Percentiles rank a stretch among this genome's conserved stretches.
Evolutionary conservation across 2,329 filamentous ascomycete species (phyloP).

Genomic region (Raffaelea ambrosiae): DNA sequence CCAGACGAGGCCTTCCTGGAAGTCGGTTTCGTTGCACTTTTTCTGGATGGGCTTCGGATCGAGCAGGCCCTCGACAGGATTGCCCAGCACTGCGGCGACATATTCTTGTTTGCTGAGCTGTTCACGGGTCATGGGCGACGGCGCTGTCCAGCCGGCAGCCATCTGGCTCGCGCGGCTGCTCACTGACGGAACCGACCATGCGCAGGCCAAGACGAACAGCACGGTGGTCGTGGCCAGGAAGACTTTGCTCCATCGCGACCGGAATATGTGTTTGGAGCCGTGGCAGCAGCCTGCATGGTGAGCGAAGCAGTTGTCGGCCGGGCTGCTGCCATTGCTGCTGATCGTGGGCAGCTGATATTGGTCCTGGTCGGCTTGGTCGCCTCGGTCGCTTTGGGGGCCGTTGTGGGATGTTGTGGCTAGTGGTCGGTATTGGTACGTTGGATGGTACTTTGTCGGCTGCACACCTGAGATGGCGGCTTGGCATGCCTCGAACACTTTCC

Average conservation of each 20-base stretch:
- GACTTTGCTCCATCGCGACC: neutral
- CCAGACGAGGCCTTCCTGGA: slow-evolving; percentile 26
- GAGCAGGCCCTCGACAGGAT: slow-evolving; percentile 13
- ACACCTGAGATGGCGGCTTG: neutral
- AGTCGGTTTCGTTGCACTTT: slow-evolving; percentile 20
- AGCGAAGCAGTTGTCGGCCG: neutral
- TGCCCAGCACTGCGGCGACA: slow-evolving; percentile 10
- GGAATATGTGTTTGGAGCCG: too few species aligned
- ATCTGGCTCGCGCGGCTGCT: neutral
- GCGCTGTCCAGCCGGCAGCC: too few species aligned
- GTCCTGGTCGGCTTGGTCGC: too few species aligned
- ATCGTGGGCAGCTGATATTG: too few species aligned
- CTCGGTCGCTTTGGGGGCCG: neutral
- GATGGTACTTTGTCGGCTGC: neutral
- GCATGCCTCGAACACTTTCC: neutral
- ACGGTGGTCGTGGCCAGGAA: neutral
- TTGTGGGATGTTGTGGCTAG: neutral
- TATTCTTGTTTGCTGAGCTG: slow-evolving; percentile 9
- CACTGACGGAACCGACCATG: neutral
- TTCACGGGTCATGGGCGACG: neutral
- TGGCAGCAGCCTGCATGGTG: neutral
- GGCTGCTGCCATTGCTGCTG: neutral
- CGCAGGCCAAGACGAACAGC: neutral
- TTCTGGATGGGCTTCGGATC: slow-evolving; percentile 11
- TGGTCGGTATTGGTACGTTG: neutral